phyloP scores from a whole-genome alignment of 768 basidiomycete genomes.

The Rhodotorula diobovata region DNA sequence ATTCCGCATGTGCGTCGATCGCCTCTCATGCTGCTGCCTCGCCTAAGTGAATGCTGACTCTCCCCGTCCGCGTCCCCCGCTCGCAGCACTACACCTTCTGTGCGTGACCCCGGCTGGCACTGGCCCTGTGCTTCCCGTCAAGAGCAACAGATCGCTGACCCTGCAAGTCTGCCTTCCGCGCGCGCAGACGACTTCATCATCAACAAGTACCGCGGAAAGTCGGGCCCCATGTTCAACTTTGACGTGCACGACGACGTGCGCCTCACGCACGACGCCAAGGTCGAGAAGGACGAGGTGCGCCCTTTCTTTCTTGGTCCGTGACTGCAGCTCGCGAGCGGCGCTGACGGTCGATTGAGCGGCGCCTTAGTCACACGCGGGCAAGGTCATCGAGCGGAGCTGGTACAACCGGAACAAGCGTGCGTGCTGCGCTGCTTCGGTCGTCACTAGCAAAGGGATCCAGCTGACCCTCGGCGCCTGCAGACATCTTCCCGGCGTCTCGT shows the following conservation, averaged over 20 bases:
- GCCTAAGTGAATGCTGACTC: too few relatives aligned
- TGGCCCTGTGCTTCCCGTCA: neutral
- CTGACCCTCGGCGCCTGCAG: neutral
- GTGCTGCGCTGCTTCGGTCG: neutral
- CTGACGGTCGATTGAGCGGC: neutral
- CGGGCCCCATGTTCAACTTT: constrained; percentile 95
- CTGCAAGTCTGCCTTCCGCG: neutral
- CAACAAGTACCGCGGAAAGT: constrained; percentile 97
- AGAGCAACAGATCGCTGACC: neutral
- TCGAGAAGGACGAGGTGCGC: constrained; percentile 89
- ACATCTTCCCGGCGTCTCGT: constrained; percentile 38
- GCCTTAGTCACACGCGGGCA: constrained; percentile 78
- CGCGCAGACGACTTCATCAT: constrained; percentile 64
- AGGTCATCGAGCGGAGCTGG: constrained; percentile 93
- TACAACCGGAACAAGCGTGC: constrained; percentile 83
- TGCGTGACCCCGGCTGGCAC: constrained; percentile 49
- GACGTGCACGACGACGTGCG: constrained; percentile 99
- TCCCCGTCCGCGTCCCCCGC: neutral
- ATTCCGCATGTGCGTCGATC: constrained; percentile 77
- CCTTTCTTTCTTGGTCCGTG: too few relatives aligned
- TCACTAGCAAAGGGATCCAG: neutral
- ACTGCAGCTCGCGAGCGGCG: neutral
- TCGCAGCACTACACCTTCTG: constrained; percentile 90
- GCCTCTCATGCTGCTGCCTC: too few relatives aligned
- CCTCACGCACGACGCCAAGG: constrained; percentile 83